phyloP scores from a whole-genome alignment of 2,329 filamentous ascomycete species.

The Alternaria dauci region DNA sequence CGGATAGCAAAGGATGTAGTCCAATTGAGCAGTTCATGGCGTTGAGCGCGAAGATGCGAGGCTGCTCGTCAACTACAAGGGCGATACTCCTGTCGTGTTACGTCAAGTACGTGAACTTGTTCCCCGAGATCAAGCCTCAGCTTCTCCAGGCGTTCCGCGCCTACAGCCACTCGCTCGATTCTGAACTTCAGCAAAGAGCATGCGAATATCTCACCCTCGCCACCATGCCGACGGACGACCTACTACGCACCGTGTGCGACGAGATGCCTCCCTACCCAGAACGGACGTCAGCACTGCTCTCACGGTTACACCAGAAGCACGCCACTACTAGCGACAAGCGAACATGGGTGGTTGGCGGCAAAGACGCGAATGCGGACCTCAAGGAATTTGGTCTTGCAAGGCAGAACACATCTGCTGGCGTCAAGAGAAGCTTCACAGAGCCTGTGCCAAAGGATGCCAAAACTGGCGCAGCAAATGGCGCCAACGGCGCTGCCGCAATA shows the following conservation, averaged over 20 bases:
- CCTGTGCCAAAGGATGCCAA: slow-evolving; percentile 47
- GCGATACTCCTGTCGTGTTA: slow-evolving; percentile 96
- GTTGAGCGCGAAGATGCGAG: slow-evolving; percentile 86
- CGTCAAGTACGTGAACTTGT: slow-evolving; percentile 97
- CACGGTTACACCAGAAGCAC: slow-evolving; percentile 92
- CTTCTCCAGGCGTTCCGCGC: slow-evolving; percentile 87
- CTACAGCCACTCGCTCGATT: slow-evolving; percentile 93
- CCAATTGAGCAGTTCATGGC: slow-evolving; percentile 98
- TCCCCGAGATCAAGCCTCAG: slow-evolving; percentile 97
- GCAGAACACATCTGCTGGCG: slow-evolving; percentile 71
- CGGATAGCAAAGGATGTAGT: slow-evolving; percentile 89
- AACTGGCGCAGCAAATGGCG: slow-evolving; percentile 42
- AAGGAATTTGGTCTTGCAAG: slow-evolving; percentile 77
- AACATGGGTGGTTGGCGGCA: slow-evolving; percentile 97
- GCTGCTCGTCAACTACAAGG: slow-evolving; percentile 86
- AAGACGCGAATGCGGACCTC: slow-evolving; percentile 86
- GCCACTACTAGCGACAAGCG: slow-evolving; percentile 91
- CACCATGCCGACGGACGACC: slow-evolving; percentile 85
- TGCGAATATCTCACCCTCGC: slow-evolving; percentile 93
- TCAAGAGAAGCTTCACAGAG: slow-evolving; percentile 84
- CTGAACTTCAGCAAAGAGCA: slow-evolving; percentile 93
- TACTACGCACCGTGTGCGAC: slow-evolving; percentile 92
- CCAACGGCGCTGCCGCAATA: slow-evolving; percentile 62
- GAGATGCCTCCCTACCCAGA: slow-evolving; percentile 99
- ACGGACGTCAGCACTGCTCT: slow-evolving; percentile 88